A percentile compares a stretch with the other conserved stretches of the same genome.
phyloP scores from a whole-genome alignment of 2,329 filamentous ascomycete genomes.

The Hysterium pulicare region DNA sequence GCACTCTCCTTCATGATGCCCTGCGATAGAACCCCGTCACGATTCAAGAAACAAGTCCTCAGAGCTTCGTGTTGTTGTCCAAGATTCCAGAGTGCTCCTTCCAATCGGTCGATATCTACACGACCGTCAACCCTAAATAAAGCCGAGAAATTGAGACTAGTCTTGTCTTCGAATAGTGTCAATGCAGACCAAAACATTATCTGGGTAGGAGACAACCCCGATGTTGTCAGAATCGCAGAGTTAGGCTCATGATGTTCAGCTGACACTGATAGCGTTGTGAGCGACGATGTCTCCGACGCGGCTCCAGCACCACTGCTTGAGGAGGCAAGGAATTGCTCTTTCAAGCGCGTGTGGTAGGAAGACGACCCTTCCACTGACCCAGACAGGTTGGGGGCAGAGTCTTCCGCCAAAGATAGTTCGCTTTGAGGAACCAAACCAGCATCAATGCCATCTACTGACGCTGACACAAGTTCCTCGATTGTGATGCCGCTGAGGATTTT shows the following conservation, averaged over 20 bases:
- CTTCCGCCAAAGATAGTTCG: background rate
- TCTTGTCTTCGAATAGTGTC: constrained; percentile 6
- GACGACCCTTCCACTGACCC: background rate
- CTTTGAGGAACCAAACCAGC: background rate
- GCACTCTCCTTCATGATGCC: constrained; percentile 1
- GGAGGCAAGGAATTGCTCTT: background rate
- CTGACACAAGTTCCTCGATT: background rate
- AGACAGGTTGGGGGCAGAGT: background rate
- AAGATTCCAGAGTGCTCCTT: background rate
- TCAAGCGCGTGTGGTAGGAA: background rate
- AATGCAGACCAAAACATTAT: constrained; percentile 10
- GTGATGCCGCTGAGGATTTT: background rate
- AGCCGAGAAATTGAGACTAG: constrained; percentile 7
- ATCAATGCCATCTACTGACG: background rate
- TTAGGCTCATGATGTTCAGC: too few species aligned
- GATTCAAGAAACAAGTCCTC: constrained; percentile 3
- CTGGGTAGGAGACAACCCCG: constrained; percentile 7
- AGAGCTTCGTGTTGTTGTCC: background rate
- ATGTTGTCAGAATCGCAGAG: background rate
- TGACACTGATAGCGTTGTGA: too few species aligned
- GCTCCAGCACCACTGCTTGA: background rate
- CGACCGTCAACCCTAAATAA: background rate
- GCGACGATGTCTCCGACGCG: too few species aligned
- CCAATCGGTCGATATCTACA: background rate
- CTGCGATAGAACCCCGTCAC: background rate